Evolutionary conservation across 2,329 filamentous ascomycete genomes (phyloP), one percentile per base, ranked within the genome.

Genomic region (Colletotrichum sp.): DNA sequence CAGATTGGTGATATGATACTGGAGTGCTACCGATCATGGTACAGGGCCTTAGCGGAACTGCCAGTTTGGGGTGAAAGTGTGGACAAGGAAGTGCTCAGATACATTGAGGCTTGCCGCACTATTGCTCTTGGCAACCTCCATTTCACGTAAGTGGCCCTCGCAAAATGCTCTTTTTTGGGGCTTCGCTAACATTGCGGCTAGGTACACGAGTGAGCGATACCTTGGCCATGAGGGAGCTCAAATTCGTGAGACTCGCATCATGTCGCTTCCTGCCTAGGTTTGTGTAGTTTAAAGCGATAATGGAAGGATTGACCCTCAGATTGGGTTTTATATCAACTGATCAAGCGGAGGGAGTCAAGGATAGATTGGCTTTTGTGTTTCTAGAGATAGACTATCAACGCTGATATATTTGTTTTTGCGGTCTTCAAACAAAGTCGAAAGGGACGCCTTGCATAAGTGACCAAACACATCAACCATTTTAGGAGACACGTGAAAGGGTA

Each of bases 291-390:
- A 1, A 52, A 21, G n/a, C 10, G 10, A 13, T 24, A 13, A 0
- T 21, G n/a, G 12, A 0, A 21, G n/a, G n/a, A 0, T 52, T 3
- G n/a, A 1, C 13, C 3, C 12, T 52, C 1, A 8, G 3, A 52
- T 21, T 9, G 36, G 16, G 1, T 44, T 44, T 44, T 12, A 7
- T 3, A 49, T 49, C 9, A 49, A 12, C 1, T 10, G 1, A 18
- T n/a, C 36, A 4, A 44, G 1, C 0, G 36, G 39, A 12, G 39
- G 18, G 39, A 6, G 18, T 49, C 18, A n/a, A 4, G 6, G 6
- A n/a, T 49, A 49, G 18, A n/a, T 2, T 49, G 18, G 39, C 39
- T n/a, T n/a, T 49, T 4, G 5, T n/a, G 1, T 49, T 49, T 49
- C 9, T 0, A 6, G 39, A 4, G 12, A 6, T 49, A n/a, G 9